phyloP scores from a whole-genome alignment of 2,329 filamentous ascomycete genomes.

The Dichotomopilus funicola region DNA sequence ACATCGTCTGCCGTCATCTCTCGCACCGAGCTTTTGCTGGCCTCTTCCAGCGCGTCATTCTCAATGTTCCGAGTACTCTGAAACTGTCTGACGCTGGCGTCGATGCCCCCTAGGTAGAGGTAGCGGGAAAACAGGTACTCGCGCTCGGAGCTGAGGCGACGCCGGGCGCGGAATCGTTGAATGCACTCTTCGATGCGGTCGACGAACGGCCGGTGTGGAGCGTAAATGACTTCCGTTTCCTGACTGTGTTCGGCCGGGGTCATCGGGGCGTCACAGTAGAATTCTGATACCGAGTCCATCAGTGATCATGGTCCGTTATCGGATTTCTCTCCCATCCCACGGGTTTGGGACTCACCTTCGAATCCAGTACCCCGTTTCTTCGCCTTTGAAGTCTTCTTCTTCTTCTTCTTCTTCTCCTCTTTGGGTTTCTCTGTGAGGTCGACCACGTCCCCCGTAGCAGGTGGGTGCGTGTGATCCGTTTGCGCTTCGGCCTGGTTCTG shows the following conservation, averaged over 20 bases:
- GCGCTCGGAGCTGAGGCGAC: conserved; percentile 62
- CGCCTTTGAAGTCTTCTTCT: conserved; percentile 21
- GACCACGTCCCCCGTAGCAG: not conserved
- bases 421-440: conserved; percentile 18
- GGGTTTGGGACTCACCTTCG: conserved; percentile 44
- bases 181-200: conserved; percentile 79
- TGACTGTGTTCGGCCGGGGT: conserved; percentile 61
- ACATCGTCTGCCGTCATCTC: conserved; percentile 57
- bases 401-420: conserved; percentile 34
- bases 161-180: conserved; percentile 69
- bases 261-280: conserved; percentile 71
- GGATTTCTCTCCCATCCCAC: no score
- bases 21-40: conserved; percentile 59
- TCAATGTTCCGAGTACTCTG: conserved; percentile 46
- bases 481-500: not conserved
- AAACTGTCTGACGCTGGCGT: conserved; percentile 51
- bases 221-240: conserved; percentile 61
- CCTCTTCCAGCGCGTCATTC: conserved; percentile 42
- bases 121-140: conserved; percentile 69
- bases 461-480: not conserved
- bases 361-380: conserved; percentile 56
- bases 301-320: no score
- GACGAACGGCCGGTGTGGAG: conserved; percentile 46
- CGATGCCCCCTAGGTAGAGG: conserved; percentile 75
- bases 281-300: conserved; percentile 42